phyloP scores from a whole-genome alignment of 148 eudicot genomes.

The Dysphania ambrosioides region DNA sequence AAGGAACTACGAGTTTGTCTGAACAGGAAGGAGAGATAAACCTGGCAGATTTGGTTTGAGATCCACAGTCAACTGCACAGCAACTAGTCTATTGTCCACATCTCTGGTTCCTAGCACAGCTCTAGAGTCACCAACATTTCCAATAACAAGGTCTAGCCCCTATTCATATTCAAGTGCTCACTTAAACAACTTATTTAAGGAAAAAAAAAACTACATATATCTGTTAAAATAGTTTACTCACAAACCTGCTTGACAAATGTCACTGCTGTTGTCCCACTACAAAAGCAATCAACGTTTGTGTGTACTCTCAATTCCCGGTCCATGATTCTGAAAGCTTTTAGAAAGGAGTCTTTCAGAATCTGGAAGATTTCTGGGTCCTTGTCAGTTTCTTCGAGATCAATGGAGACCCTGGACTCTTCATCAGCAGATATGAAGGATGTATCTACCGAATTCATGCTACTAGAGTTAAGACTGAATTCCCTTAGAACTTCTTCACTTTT shows the following conservation, averaged over 20 bases:
- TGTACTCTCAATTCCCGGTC: conserved; percentile 76
- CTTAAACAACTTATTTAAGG: neutral
- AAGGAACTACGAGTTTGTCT: too few relatives aligned
- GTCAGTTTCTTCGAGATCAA: conserved; percentile 43
- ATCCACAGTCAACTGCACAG: conserved; percentile 91
- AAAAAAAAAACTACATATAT: neutral
- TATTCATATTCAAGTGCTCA: conserved; percentile 20
- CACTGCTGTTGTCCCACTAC: conserved; percentile 99
- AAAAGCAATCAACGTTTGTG: conserved; percentile 75
- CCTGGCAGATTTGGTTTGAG: conserved; percentile 99
- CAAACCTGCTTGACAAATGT: conserved; percentile 81
- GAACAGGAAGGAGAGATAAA: conserved; percentile 21
- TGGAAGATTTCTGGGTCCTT: conserved; percentile 62
- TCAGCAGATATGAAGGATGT: conserved; percentile 52
- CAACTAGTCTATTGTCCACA: conserved; percentile 50
- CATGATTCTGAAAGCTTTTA: conserved; percentile 87
- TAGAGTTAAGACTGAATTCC: conserved; percentile 52
- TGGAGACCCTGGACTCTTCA: conserved; percentile 47
- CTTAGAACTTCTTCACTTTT: conserved; percentile 62
- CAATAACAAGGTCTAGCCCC: conserved; percentile 87
- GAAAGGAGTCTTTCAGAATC: conserved; percentile 67
- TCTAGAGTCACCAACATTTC: conserved; percentile 91
- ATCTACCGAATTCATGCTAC: conserved; percentile 57
- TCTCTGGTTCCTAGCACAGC: conserved; percentile 85
- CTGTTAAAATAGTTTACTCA: neutral